These are phyloP conservation scores for Podaxis sp. DNA, from an alignment of 768 basidiomycete genomes.

Conservation along the genomic window DNA sequence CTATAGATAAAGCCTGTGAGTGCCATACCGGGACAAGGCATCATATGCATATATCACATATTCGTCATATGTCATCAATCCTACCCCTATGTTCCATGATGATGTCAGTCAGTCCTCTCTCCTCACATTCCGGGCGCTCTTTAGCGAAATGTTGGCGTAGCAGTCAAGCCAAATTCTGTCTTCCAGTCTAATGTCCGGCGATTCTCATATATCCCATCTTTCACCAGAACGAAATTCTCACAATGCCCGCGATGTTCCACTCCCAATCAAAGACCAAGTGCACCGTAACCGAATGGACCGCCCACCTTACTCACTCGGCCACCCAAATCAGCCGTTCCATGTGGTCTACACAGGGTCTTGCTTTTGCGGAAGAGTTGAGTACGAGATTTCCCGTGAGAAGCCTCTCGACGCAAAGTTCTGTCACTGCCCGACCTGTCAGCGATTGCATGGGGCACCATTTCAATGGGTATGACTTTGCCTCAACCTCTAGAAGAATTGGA, in stretches of 20 bases:
- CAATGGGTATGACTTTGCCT: conserved; percentile 13
- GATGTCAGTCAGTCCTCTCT: too few relatives aligned
- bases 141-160: too few relatives aligned
- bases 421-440: conserved; percentile 15
- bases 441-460: conserved; percentile 16
- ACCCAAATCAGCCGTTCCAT: not conserved
- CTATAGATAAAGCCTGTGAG: not conserved
- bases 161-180: too few relatives aligned
- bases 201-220: not conserved
- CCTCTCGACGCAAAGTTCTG: conserved; percentile 16
- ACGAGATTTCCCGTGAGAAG: conserved; percentile 2
- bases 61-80: too few relatives aligned
- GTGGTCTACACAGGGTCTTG: conserved; percentile 1
- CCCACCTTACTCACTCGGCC: conserved; percentile 1
- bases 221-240: not conserved
- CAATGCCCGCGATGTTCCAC: not conserved
- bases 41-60: not conserved
- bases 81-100: too few relatives aligned
- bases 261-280: not conserved
- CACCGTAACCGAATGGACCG: conserved; percentile 10
- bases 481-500: too few relatives aligned
- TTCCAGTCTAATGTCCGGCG: too few relatives aligned
- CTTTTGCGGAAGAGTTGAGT: conserved; percentile 1
- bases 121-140: too few relatives aligned
- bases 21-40: not conserved